Evolutionary conservation across 441 rosid species (phyloP), one percentile per base, ranked within the genome.

Genomic region (Erodium moschatum): DNA sequence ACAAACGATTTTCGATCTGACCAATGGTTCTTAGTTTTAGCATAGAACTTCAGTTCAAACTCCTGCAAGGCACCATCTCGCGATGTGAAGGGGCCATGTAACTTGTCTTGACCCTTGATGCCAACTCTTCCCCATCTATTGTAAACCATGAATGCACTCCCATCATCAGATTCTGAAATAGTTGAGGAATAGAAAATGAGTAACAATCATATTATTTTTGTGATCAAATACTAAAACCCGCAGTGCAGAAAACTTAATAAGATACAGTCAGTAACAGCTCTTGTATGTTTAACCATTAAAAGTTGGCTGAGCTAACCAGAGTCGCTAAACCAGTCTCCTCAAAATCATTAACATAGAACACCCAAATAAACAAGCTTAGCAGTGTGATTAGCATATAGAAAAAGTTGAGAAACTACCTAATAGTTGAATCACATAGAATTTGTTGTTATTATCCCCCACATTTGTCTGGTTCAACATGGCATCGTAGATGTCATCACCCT

Each of bases 101-200:
- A n/a, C 72, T 87, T 92, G 74, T 81, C 85, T 78, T 86, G 97
- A 72, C 97, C 98, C 81, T 82, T 87, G 16, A 86, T 77, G 46
- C 96, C 91, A 74, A 88, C 91, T 78, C 96, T 84, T 20, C 96
- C 92, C 96, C 96, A 90, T 80, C 90, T 84, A 63, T 65, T 72
- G 74, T 82, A 86, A 44, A 85, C 85, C 79, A 83, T 79, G 77
- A 78, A 88, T 67, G 82, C 66, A 33, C 85, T 81, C 48, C 84
- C 81, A 35, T 52, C 83, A 81, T 86, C 89, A 50, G 91, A 85
- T 73, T 85, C 96, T 88, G 88, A 79, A 66, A 52, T 71, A 0
- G 74, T 50, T 64, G 46, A 65, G 24, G 38, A 78, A 31, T 18
- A 71, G 63, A 67, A 64, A 54, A 42, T 27, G 54, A 29, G 64